phyloP scores from a whole-genome alignment of 2,329 filamentous ascomycete species.

The Aureobasidium namibiae region DNA sequence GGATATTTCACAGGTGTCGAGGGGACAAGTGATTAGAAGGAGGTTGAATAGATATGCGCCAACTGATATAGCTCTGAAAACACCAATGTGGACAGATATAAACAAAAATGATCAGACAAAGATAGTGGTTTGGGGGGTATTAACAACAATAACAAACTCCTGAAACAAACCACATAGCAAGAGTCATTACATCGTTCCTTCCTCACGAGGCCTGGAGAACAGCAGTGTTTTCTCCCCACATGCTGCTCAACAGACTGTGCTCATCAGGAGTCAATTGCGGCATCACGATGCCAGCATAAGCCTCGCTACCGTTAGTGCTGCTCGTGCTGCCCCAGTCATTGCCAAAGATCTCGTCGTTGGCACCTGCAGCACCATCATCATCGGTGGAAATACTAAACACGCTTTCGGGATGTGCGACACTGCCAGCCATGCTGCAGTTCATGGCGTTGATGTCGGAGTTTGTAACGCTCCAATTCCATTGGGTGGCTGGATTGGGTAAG shows the following conservation, averaged over 20 bases:
- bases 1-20: too few relatives aligned
- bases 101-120: too few relatives aligned
- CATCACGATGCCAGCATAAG: constrained; percentile 23
- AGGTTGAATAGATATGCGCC: background rate
- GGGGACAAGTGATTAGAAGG: too few relatives aligned
- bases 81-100: background rate
- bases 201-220: background rate
- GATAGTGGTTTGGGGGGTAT: background rate
- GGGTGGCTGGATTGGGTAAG: background rate
- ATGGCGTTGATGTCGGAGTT: constrained; percentile 1
- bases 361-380: constrained; percentile 51
- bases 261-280: constrained; percentile 19
- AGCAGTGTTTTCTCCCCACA: constrained; percentile 4
- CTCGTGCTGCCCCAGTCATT: constrained; percentile 16
- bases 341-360: constrained; percentile 37
- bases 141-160: background rate
- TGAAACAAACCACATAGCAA: background rate
- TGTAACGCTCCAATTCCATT: constrained; percentile 20
- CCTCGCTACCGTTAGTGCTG: constrained; percentile 17
- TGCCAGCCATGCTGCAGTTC: background rate
- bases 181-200: background rate
- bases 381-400: constrained; percentile 50
- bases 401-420: constrained; percentile 39
- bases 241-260: constrained; percentile 14
- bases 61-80: background rate